phyloP scores from a whole-genome alignment of 345 rosid genomes.

The Eutrema yunnanense region DNA sequence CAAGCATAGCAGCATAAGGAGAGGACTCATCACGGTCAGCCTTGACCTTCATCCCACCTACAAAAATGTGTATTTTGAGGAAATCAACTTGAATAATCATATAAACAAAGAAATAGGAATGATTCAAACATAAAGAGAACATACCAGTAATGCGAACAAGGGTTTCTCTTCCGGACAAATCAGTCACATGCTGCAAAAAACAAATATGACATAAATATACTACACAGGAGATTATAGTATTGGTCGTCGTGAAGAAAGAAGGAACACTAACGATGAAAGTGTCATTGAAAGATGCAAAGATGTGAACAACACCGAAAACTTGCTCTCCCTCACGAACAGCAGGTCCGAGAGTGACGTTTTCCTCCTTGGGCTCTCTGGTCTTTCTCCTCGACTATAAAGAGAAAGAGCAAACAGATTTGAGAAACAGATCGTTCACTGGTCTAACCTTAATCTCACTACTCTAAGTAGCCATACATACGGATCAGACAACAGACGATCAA shows the following conservation, averaged over 20 bases:
- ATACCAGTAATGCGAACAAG: constrained; percentile 79
- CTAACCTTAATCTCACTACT: not conserved
- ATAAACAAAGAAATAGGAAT: no score
- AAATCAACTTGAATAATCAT: not conserved
- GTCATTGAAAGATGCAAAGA: constrained; percentile 73
- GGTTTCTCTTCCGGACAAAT: constrained; percentile 81
- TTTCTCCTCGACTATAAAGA: constrained; percentile 53
- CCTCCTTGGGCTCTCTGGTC: constrained; percentile 79
- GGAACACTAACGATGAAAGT: constrained; percentile 52
- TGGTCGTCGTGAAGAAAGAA: not conserved
- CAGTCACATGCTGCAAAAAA: constrained; percentile 72
- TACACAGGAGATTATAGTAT: not conserved
- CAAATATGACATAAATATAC: not conserved
- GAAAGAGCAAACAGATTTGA: not conserved
- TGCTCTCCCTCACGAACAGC: constrained; percentile 72
- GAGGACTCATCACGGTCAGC: constrained; percentile 92
- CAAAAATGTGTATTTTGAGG: not conserved
- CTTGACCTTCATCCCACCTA: constrained; percentile 95
- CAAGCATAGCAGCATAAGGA: constrained; percentile 92
- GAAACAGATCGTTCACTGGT: not conserved
- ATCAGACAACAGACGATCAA: not conserved
- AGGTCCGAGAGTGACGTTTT: constrained; percentile 70
- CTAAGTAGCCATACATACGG: not conserved
- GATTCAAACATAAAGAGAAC: not conserved
- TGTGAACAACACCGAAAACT: constrained; percentile 73